A percentile compares a stretch with the other conserved stretches of the same genome.
Evolutionary conservation across 2,329 filamentous ascomycete genomes (phyloP).

Genomic region (Trichoderma sp.): DNA sequence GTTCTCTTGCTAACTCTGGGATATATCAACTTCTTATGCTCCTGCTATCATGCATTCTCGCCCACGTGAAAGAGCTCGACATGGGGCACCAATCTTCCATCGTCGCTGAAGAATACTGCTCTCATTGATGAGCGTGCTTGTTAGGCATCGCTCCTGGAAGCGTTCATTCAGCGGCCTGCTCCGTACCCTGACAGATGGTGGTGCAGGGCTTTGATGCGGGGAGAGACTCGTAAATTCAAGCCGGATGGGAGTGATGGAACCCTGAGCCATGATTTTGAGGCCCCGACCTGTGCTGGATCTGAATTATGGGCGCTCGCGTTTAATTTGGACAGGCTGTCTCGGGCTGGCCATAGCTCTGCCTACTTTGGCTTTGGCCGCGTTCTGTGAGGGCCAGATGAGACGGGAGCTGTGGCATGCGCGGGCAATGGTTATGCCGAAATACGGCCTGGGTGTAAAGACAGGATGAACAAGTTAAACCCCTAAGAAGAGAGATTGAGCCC

Average conservation of each 20-base stretch:
- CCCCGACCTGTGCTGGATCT: background rate
- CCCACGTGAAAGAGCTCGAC: background rate
- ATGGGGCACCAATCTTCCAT: background rate
- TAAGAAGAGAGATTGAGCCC: background rate
- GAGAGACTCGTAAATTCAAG: background rate
- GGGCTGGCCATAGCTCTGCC: slow-evolving; percentile 12
- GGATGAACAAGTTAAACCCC: slow-evolving; percentile 1
- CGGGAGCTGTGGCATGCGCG: slow-evolving; percentile 15
- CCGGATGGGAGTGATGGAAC: background rate
- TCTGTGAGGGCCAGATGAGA: background rate
- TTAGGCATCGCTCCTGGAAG: background rate
- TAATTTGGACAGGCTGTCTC: background rate
- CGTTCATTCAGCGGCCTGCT: background rate
- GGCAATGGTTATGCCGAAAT: slow-evolving; percentile 18
- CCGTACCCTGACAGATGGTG: background rate
- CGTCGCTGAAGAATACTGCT: background rate
- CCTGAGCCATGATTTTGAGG: background rate
- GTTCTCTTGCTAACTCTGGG: background rate
- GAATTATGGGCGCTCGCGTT: background rate
- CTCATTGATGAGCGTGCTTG: background rate
- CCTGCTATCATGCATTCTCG: background rate
- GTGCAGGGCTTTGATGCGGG: background rate
- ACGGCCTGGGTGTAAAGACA: slow-evolving; percentile 7
- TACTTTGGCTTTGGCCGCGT: background rate
- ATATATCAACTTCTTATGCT: background rate